Percentiles rank a stretch among this genome's conserved stretches.
Evolutionary conservation across 331 rosid genomes (phyloP).

Genomic region (Stylosanthes scabra): DNA sequence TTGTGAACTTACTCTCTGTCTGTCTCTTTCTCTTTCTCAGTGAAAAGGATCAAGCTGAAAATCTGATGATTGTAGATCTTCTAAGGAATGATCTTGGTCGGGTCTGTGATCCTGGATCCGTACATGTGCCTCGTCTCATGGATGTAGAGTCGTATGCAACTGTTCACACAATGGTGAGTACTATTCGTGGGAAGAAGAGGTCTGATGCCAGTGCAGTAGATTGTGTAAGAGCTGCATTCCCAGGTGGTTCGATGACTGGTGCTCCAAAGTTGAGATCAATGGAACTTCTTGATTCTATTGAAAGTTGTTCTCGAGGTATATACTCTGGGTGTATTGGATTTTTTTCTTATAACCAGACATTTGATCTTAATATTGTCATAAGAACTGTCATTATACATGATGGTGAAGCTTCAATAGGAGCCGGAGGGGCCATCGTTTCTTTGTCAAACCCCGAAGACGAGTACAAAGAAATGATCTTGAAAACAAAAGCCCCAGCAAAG

Average conservation of each 20-base stretch:
- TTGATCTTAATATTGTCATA: slow-evolving; percentile 95
- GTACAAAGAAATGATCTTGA: slow-evolving; percentile 91
- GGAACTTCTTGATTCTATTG: slow-evolving; percentile 89
- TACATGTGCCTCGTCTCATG: slow-evolving; percentile 93
- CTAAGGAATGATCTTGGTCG: slow-evolving; percentile 98
- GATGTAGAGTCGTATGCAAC: slow-evolving; percentile 93
- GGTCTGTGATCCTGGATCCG: slow-evolving; percentile 96
- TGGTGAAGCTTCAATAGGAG: slow-evolving; percentile 96
- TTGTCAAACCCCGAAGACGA: slow-evolving; percentile 90
- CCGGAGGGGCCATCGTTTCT: slow-evolving; percentile 97
- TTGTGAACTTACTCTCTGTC: slow-evolving; percentile 9
- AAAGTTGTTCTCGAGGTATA: slow-evolving; percentile 83
- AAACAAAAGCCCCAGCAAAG: slow-evolving; percentile 77
- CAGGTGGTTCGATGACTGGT: slow-evolving; percentile 99
- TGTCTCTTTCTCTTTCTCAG: slow-evolving; percentile 47
- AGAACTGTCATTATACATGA: slow-evolving; percentile 82
- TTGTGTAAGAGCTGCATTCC: slow-evolving; percentile 93
- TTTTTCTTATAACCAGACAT: slow-evolving; percentile 87
- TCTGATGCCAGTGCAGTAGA: slow-evolving; percentile 65
- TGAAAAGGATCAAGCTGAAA: slow-evolving; percentile 97
- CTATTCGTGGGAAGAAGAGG: slow-evolving; percentile 83
- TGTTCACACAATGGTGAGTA: slow-evolving; percentile 98
- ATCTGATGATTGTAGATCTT: slow-evolving; percentile 98
- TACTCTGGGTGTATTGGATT: slow-evolving; percentile 96
- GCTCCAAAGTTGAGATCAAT: slow-evolving; percentile 98